Evolutionary conservation across 1,284 basidiomycete genomes (phyloP), one percentile per base, ranked within the genome.

Genomic region (Puccinia coronata): DNA sequence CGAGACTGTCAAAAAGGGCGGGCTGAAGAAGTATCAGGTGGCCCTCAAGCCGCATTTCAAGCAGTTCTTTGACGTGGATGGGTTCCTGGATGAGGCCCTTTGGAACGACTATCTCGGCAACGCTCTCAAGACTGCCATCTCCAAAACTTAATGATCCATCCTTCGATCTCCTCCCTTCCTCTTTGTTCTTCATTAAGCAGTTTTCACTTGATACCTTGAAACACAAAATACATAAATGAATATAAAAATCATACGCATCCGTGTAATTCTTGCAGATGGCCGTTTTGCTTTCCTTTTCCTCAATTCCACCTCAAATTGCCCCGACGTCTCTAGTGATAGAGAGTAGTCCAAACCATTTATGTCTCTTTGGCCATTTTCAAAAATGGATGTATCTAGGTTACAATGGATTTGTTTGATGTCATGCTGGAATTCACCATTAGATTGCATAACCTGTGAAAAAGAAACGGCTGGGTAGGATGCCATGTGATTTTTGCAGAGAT

Each of bases 21-120:
- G 77, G 6, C 36, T 41, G 2, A 79, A 79, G 39, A 71, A 63
- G 18, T 80, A 80, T 31, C n/a, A 73, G 63, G 70, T 25, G 11
- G 2, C 39, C 11, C 51, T 80, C 9, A 73, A 47, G 23, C 69
- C 78, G 20, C 78, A 73, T 73, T 80, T 71, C 59, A 73, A 73
- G 25, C 41, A 80, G 28, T 80, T 72, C 25, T 73, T 80, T 65
- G 78, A 80, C 51, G 25, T 80, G 20, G 69, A 80, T 59, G 78
- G 78, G 1, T 61, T 59, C 47, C 28, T 80, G 23, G 69, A 72
- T 28, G 78, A 80, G 41, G 39, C 67, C 23, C 41, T 51, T 51
- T 80, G 78, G 78, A 59, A 72, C 11, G 8, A n/a, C 4, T 80
- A 80, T 65, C 78, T 80, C 23, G 53, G 65, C 20, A 69, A 63